Base-by-base conservation (phyloP, 768 basidiomycete species). In the Russula abietina region DNA sequence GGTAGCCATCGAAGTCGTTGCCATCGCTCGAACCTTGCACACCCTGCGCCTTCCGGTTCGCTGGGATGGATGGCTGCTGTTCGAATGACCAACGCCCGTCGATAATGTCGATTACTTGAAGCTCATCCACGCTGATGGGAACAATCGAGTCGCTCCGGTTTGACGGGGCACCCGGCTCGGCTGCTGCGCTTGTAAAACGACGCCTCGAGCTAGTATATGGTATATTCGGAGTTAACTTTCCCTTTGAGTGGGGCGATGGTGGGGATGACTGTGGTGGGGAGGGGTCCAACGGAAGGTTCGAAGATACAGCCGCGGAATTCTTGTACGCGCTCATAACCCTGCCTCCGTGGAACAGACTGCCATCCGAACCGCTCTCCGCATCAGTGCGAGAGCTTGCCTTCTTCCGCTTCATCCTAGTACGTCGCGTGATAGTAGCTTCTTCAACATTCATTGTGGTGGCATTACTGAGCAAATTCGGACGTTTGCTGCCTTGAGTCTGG, bases 331-430 rank as follows among this genome's bases (percentile, higher is more conserved):
- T 33, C 33, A 28, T 16, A 17, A 8, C 32, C 45, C 39, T 49
- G 32, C 19, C 28, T 38, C 22, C 22, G 26, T 19, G n/a, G 16
- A 24, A 10, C 16, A 17, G 33, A 30, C 32, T 19, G 7, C 8
- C 48, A 17, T 54, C 62, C 11, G 39, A 14, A 39, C 57, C 55
- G 14, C 52, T 57, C 43, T 55, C 57, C 4, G 49, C 54, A 33
- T 66, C 55, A n/a, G 38, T 64, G 43, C 49, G 57, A 28, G 52
- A 66, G n/a, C 53, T 39, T 8, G 63, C 57, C 53, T 64, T 66
- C 65, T 39, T 66, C 43, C 65, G 65, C 32, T 66, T 66, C 39
- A 59, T 36, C 49, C 55, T 66, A 36, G 36, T 36, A 53, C 43
- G 57, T 59, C 43, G 62, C 16, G 41, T 28, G 39, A 28, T 19